Evolutionary conservation across 257 asterid genomes (phyloP).

Genomic region (Solanum piurae): DNA sequence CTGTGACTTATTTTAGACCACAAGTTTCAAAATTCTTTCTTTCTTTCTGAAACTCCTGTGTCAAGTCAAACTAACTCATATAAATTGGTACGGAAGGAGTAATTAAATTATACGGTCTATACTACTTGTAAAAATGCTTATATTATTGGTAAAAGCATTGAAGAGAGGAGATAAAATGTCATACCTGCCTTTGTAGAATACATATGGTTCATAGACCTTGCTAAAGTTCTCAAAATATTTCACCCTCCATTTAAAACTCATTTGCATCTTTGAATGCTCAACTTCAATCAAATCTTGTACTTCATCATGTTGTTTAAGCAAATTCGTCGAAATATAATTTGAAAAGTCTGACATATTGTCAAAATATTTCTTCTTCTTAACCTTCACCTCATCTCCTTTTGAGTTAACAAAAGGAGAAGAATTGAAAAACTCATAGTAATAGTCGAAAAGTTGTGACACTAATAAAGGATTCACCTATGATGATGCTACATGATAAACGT

Average conservation of each 20-base stretch:
- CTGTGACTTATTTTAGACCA: neutral
- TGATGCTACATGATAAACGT: neutral
- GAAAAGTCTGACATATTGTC: neutral
- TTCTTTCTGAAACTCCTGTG: no score
- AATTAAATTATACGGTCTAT: no score
- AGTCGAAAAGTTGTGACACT: slow-evolving; percentile 9
- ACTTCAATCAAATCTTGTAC: neutral
- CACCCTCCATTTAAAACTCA: neutral
- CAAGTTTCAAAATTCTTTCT: neutral
- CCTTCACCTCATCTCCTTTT: neutral
- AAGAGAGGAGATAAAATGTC: neutral
- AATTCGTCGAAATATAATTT: neutral
- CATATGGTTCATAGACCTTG: neutral
- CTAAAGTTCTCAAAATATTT: neutral
- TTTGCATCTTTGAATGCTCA: neutral
- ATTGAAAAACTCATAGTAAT: slow-evolving; percentile 11
- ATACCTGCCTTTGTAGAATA: neutral
- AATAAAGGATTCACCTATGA: neutral
- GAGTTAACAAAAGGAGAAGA: neutral
- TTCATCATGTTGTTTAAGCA: neutral
- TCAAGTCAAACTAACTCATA: no score
- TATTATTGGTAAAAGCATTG: neutral
- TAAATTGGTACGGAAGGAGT: no score
- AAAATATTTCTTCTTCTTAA: neutral
- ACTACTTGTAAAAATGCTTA: neutral